These are phyloP conservation scores for Russula sp. DNA, from an alignment of 768 basidiomycete genomes.

Conservation along the genomic window DNA sequence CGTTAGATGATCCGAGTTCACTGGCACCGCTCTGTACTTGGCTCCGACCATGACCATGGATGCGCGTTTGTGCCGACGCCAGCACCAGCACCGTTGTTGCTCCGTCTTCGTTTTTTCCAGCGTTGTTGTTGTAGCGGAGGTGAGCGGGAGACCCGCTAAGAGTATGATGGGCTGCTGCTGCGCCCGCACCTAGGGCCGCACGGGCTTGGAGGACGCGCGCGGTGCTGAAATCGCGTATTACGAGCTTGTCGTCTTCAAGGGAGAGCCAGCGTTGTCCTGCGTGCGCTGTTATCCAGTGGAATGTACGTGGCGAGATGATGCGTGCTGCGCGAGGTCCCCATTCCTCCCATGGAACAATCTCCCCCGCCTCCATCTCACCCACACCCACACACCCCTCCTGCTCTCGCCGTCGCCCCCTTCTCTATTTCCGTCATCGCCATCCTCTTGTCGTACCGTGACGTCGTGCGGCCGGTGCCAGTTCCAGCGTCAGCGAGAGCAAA, in stretches of 20 bases:
- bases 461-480: neutral
- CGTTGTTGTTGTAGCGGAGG: neutral
- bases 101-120: neutral
- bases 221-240: constrained; percentile 21
- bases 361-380: too few species aligned
- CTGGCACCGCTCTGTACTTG: too few species aligned
- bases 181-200: too few species aligned
- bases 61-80: neutral
- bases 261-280: constrained; percentile 25
- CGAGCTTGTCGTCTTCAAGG: constrained; percentile 11
- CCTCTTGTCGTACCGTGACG: neutral
- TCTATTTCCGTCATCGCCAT: neutral
- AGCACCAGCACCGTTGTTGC: too few species aligned
- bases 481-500: constrained; percentile 1
- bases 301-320: constrained; percentile 13
- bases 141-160: too few species aligned
- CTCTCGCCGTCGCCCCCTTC: neutral
- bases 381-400: too few species aligned
- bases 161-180: too few species aligned
- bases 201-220: constrained; percentile 6
- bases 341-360: constrained; percentile 9
- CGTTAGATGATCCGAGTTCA: too few species aligned
- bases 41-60: neutral
- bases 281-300: constrained; percentile 26
- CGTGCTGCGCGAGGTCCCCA: constrained; percentile 19